Evolutionary conservation across 1,284 basidiomycete species (phyloP).

Genomic region (Paramarasmius palmivorus): DNA sequence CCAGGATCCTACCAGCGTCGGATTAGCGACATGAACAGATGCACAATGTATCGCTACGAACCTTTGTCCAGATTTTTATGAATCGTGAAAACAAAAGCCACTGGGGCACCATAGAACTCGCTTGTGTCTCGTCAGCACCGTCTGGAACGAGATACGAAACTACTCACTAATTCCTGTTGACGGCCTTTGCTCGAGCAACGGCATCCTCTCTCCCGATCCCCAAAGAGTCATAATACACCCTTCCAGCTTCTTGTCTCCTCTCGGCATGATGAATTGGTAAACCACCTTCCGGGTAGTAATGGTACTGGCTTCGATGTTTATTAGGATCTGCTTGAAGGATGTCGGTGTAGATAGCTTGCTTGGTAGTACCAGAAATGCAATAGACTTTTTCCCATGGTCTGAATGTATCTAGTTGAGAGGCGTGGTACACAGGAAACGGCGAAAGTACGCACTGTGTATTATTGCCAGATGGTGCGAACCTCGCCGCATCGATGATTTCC

Average conservation of each 20-base stretch:
- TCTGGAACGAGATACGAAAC: conserved; percentile 2
- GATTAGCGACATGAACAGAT: too few relatives aligned
- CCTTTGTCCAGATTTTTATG: conserved; percentile 17
- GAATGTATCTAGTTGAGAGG: background rate
- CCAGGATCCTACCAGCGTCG: conserved; percentile 16
- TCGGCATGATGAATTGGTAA: conserved; percentile 13
- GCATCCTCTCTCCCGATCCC: conserved; percentile 13
- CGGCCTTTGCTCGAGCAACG: conserved; percentile 13
- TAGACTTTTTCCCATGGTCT: conserved; percentile 24
- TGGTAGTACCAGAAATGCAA: conserved; percentile 15
- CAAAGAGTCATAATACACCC: conserved; percentile 15
- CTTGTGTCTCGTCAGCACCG: background rate
- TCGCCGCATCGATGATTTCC: conserved; percentile 20
- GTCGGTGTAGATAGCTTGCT: conserved; percentile 13
- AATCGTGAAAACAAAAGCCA: conserved; percentile 21
- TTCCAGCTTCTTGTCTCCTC: conserved; percentile 19
- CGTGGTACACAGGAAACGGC: background rate
- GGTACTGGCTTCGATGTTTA: conserved; percentile 16
- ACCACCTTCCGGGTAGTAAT: conserved; percentile 17
- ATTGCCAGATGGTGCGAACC: conserved; percentile 17
- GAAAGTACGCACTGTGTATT: conserved; percentile 19
- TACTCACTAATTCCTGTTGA: conserved; percentile 15
- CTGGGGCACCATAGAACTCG: conserved; percentile 16
- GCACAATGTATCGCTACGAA: too few relatives aligned
- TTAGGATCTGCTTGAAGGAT: conserved; percentile 13